Conservation (phyloP, 2,329 filamentous ascomycete genomes). For the Monilinia aucupariae region DNA sequence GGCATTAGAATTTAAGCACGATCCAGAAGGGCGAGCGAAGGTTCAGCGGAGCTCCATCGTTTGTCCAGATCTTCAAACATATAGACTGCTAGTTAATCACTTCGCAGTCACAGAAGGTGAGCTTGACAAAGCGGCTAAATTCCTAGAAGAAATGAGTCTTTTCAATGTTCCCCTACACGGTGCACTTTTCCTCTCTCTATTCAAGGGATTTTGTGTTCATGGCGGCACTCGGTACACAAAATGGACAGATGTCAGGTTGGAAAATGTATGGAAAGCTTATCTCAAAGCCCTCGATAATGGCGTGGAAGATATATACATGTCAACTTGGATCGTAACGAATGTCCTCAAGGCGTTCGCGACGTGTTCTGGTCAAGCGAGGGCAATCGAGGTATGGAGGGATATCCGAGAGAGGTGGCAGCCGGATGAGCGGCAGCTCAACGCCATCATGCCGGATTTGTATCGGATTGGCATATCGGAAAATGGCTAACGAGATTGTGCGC, state of each 20-base stretch:
- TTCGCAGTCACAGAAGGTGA: slow-evolving; percentile 65
- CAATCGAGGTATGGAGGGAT: slow-evolving; percentile 32
- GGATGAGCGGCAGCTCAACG: slow-evolving; percentile 30
- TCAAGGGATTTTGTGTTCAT: slow-evolving; percentile 74
- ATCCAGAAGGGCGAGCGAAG: slow-evolving; percentile 48
- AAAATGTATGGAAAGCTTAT: slow-evolving; percentile 62
- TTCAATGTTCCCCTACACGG: slow-evolving; percentile 65
- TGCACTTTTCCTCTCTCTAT: slow-evolving; percentile 71
- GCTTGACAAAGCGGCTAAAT: slow-evolving; percentile 61
- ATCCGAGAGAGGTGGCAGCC: slow-evolving; percentile 33
- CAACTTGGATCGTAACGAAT: slow-evolving; percentile 57
- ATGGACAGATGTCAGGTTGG: slow-evolving; percentile 69
- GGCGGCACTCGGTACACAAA: slow-evolving; percentile 59
- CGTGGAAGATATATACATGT: slow-evolving; percentile 45
- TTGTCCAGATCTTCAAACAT: slow-evolving; percentile 72
- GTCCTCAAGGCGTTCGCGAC: slow-evolving; percentile 58
- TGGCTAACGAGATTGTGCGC: neutral
- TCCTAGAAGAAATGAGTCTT: slow-evolving; percentile 74
- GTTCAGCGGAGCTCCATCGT: slow-evolving; percentile 61
- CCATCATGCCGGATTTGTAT: slow-evolving; percentile 27
- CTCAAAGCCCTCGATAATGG: slow-evolving; percentile 48
- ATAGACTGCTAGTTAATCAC: slow-evolving; percentile 71
- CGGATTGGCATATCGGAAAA: slow-evolving; percentile 11
- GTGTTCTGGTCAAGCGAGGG: slow-evolving; percentile 32
- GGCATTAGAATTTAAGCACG: slow-evolving; percentile 47